Evolutionary conservation across 331 rosid species (phyloP).

Genomic region (Acacia concinna): DNA sequence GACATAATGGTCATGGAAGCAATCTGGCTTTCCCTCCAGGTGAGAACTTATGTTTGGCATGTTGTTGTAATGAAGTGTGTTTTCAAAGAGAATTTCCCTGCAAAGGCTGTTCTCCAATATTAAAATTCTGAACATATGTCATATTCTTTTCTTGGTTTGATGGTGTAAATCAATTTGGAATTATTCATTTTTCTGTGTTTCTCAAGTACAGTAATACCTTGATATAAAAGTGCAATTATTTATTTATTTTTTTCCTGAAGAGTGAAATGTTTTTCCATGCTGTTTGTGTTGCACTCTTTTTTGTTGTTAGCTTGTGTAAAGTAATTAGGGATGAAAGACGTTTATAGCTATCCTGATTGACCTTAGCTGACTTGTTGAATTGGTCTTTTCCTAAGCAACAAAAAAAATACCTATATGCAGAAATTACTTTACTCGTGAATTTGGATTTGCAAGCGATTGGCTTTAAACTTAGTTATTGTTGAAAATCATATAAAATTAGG

Average conservation of each 20-base stretch:
- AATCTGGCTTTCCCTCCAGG: constrained; percentile 99
- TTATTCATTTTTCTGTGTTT: constrained; percentile 2
- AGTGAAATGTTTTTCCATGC: neutral
- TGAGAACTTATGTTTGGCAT: constrained; percentile 30
- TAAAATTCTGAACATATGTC: neutral
- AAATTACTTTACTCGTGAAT: constrained; percentile 1
- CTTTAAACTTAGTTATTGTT: too few species aligned
- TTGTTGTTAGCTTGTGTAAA: neutral
- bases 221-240: constrained; percentile 6
- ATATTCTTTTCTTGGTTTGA: neutral
- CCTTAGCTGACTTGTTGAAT: neutral
- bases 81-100: constrained; percentile 5
- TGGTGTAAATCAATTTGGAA: neutral
- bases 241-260: constrained; percentile 9
- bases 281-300: neutral
- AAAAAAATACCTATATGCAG: neutral
- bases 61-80: neutral
- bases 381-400: neutral
- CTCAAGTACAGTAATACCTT: neutral
- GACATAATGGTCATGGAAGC: constrained; percentile 99
- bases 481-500: too few species aligned
- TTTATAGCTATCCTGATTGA: neutral
- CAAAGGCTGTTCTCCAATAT: neutral
- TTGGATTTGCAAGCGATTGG: neutral
- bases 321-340: neutral